A percentile compares a stretch with the other conserved stretches of the same genome.
phyloP scores from a whole-genome alignment of 1,284 basidiomycete genomes.

The Cutaneotrichosporon sp. region DNA sequence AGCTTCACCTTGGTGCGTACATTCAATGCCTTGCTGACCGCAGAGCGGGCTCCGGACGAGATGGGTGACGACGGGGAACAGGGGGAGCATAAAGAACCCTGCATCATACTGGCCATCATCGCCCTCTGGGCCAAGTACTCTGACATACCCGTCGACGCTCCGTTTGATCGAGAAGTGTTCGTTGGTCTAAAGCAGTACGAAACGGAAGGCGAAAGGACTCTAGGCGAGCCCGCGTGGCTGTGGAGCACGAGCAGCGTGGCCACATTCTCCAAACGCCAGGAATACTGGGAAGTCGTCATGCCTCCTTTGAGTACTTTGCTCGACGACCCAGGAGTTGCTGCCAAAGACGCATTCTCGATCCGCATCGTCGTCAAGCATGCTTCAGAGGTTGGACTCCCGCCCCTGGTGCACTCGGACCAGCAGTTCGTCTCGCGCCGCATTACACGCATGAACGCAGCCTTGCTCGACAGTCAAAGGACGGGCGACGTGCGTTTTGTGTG shows the following conservation, averaged over 20 bases:
- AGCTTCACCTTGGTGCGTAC: conserved; percentile 50
- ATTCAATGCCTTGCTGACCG: conserved; percentile 3
- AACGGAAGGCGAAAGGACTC: conserved; percentile 58
- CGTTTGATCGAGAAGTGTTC: conserved; percentile 65
- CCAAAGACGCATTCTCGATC: conserved; percentile 62
- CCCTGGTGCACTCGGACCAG: conserved; percentile 60
- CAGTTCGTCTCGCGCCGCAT: conserved; percentile 13
- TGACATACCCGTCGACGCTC: conserved; percentile 20
- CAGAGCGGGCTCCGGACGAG: conserved; percentile 10
- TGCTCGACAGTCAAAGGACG: conserved; percentile 41
- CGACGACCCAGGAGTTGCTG: conserved; percentile 56
- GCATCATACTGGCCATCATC: conserved; percentile 21
- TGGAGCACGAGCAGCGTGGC: conserved; percentile 68
- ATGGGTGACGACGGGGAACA: not conserved
- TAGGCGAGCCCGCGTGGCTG: conserved; percentile 64
- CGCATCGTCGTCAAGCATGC: conserved; percentile 60
- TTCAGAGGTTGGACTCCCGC: conserved; percentile 48
- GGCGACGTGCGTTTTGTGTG: conserved; percentile 64
- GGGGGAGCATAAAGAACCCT: conserved; percentile 9
- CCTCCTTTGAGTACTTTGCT: conserved; percentile 61
- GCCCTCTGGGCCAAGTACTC: conserved; percentile 18
- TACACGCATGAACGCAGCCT: conserved; percentile 16
- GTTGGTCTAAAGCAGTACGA: conserved; percentile 65
- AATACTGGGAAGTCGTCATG: conserved; percentile 67
- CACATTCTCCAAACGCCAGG: conserved; percentile 60